Evolutionary conservation across 2,329 filamentous ascomycete genomes (phyloP).

Genomic region (Stachybotrys elegans): DNA sequence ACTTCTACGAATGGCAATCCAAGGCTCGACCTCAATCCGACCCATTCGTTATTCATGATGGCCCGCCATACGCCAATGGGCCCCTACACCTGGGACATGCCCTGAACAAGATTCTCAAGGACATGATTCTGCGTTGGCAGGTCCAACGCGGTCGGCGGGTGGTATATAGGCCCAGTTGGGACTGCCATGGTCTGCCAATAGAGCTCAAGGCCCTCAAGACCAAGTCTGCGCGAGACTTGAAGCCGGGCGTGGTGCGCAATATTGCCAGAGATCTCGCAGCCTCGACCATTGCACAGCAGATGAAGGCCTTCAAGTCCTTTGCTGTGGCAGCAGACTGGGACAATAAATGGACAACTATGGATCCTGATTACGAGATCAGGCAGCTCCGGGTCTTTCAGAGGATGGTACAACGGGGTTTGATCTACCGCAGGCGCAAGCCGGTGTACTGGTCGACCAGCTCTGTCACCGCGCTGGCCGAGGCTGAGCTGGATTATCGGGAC

Average conservation of each 20-base stretch:
- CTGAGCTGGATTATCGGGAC: constrained; percentile 79
- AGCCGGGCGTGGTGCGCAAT: constrained; percentile 55
- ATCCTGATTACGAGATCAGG: constrained; percentile 65
- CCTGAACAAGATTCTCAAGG: constrained; percentile 94
- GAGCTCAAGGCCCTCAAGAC: constrained; percentile 86
- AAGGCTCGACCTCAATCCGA: constrained; percentile 47
- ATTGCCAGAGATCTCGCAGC: constrained; percentile 62
- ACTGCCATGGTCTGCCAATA: constrained; percentile 95
- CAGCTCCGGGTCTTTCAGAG: constrained; percentile 72
- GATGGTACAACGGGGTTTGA: constrained; percentile 67
- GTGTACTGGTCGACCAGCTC: constrained; percentile 86
- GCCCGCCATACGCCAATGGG: constrained; percentile 94
- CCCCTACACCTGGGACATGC: constrained; percentile 88
- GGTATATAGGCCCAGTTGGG: constrained; percentile 88
- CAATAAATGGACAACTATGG: constrained; percentile 73
- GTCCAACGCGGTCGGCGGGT: constrained; percentile 67
- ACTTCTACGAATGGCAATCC: constrained; percentile 85
- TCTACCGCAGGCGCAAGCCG: constrained; percentile 75
- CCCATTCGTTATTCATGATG: constrained; percentile 84
- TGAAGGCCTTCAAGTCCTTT: constrained; percentile 66
- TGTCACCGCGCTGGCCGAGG: constrained; percentile 73
- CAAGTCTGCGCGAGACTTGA: constrained; percentile 35
- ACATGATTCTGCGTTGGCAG: constrained; percentile 81
- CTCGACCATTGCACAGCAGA: constrained; percentile 67
- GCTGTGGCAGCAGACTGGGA: constrained; percentile 81